Base-by-base conservation (phyloP, 371 early-diverging fungal species). In the Blakeslea trispora region DNA sequence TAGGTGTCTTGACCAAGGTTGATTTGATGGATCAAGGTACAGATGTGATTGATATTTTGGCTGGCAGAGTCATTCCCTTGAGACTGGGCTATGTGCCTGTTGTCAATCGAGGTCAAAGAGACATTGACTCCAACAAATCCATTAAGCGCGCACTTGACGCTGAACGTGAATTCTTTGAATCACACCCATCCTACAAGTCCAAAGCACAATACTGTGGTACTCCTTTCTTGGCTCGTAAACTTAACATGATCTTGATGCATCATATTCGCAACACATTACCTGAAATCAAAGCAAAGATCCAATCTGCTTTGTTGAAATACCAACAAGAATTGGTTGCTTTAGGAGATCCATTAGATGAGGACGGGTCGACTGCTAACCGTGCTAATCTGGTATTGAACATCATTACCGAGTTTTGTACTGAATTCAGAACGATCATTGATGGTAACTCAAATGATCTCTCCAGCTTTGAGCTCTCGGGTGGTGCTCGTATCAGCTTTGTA, bases 21-120 rank as follows among this genome's bases (percentile, higher is more conserved):
- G 99, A 99, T 76, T 79, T 99, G 57, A 99, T 99, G 99, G 99
- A 99, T 75, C 84, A 87, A 61, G 99, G 99, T 19, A 99, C 99
- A 13, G 98, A 99, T 75, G 97, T 98, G 17, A 91, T 99, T 42
- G 98, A 99, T 65, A 95, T 99, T 66, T 84, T 99, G 59, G 96
- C 98, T n/a, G 97, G 97, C 3, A 84, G 96, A 17, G 87, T 97
- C 43, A 94, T 99, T 64, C 97, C 97, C 1, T 81, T 99, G 52
- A 79, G 93, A 37, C 80, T 99, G 19, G 99, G 95, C 24, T 95
- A 93, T 64, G 93, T 95, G 17, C 93, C 94, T 45, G 97, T 95
- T 5, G 91, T 99, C 41, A 99, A 98, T 76, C 92, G 99, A 59
- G 96, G 98, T 28, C 98, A 99, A 68, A 83, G 90, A 45, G 98